A percentile compares a stretch with the other conserved stretches of the same genome.
These are phyloP conservation scores for Metschnikowia amazonensis DNA, from an alignment of 805 yeast genomes.

Conservation along the genomic window DNA sequence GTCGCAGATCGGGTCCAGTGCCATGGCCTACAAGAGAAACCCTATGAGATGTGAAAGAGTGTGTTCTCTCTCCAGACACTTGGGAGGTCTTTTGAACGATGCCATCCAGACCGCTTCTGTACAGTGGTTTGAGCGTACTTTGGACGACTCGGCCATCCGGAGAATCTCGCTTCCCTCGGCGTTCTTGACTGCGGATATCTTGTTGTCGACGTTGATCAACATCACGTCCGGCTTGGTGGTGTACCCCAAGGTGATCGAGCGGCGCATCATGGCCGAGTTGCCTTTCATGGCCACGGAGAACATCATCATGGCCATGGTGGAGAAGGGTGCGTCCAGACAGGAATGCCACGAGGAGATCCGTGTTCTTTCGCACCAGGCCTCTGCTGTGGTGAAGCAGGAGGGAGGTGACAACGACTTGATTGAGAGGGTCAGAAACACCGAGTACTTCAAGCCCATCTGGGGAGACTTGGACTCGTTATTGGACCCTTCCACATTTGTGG, in stretches of 20 bases:
- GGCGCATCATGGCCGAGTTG: constrained; percentile 89
- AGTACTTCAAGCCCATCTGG: constrained; percentile 88
- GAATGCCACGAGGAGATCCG: constrained; percentile 97
- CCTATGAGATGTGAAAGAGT: constrained; percentile 99
- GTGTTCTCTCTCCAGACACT: constrained; percentile 95
- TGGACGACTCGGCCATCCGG: constrained; percentile 97
- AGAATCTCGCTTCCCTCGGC: constrained; percentile 96
- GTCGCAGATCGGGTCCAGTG: constrained; percentile 96
- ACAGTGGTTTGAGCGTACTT: constrained; percentile 99
- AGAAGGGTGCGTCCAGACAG: constrained; percentile 95
- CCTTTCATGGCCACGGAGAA: constrained; percentile 99
- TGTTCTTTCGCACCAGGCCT: constrained; percentile 95
- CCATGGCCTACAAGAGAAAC: constrained; percentile 99
- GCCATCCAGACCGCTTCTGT: constrained; percentile 96
- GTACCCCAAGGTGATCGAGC: constrained; percentile 96
- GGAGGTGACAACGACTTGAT: constrained; percentile 98
- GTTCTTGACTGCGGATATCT: constrained; percentile 91
- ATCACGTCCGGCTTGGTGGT: constrained; percentile 95
- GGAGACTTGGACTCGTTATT: constrained; percentile 71
- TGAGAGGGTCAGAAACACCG: constrained; percentile 73
- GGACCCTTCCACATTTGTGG: constrained; percentile 92
- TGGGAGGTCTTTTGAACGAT: constrained; percentile 87
- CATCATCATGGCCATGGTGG: constrained; percentile 99
- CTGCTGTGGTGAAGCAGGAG: constrained; percentile 93
- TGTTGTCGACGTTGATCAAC: constrained; percentile 83